Base-by-base conservation (phyloP, 2,329 filamentous ascomycete genomes). In the Cryphonectria carpinicola region DNA sequence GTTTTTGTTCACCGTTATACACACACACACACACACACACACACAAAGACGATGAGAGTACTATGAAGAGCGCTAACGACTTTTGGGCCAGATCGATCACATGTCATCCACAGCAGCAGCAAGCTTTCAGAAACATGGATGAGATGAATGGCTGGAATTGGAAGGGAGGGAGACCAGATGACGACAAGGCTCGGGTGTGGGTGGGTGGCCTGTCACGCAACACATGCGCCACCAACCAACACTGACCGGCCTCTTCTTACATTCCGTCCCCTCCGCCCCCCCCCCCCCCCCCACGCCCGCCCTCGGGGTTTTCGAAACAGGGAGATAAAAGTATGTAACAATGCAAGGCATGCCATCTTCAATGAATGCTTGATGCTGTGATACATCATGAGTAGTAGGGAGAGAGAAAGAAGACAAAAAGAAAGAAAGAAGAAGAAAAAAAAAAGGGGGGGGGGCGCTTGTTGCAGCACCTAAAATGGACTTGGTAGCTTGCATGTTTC, bases 41-140 rank as follows among this genome's bases (percentile, higher is more conserved):
- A 39, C 10, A 13, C 37, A 56, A 56, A 14, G n/a, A 56, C 28
- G 32, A 32, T 60, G 56, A 60, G 56, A 60, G 56, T 32, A 32
- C 32, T 32, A 32, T 4, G 32, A 32, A 49, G 19, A 37, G 32
- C 56, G 32, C 56, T 37, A 60, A 60, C 14, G 17, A 22, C 25
- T 37, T 19, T 41, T 66, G 49, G 64, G n/a, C 64, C 35, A 46
- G 46, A 28, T 49, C 46, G 56, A 66, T 66, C 64, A 66, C 64
- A 66, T 66, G 64, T 22, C 52, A 32, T 13, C 13, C 19, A 22
- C 46, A 49, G 19, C 46, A 19, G 41, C 19, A 11, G 46, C 37
- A 39, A 39, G 37, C 37, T 39, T 13, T 10, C 46, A 49, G 46
- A 49, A 22, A 19, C 19, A 49, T 22, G 43, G 43, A 19, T 19